Evolutionary conservation across 192 early-diverging fungal genomes (phyloP).

Genomic region (Backusella tarrabulga): DNA sequence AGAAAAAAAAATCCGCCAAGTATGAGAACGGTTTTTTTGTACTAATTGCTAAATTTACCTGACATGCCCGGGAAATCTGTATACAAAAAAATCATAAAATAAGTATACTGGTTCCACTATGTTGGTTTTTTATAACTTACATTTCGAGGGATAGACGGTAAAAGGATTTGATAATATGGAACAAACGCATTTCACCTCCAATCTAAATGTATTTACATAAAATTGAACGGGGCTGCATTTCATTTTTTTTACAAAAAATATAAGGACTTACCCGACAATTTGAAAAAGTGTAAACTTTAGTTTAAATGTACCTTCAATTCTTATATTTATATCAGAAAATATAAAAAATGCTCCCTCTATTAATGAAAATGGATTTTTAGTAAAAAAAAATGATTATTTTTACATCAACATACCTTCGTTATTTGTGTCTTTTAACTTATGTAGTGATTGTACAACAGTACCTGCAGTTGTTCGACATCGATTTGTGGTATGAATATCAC

Average conservation of each 20-base stretch:
- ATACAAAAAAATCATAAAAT: neutral
- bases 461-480: conserved; percentile 71
- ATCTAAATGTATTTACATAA: neutral
- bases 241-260: neutral
- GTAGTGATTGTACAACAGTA: conserved; percentile 85
- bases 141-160: conserved; percentile 3
- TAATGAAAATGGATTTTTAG: no score
- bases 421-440: conserved; percentile 83
- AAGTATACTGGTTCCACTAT: neutral
- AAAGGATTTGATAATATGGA: conserved; percentile 6
- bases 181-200: neutral
- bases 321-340: conserved; percentile 89
- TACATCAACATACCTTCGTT: conserved; percentile 41
- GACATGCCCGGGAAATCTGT: conserved; percentile 14
- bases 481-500: conserved; percentile 5
- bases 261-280: conserved; percentile 62
- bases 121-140: neutral
- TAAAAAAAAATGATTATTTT: no score
- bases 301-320: conserved; percentile 84
- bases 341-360: conserved; percentile 90
- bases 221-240: neutral
- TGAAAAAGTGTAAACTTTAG: conserved; percentile 89
- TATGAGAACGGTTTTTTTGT: neutral
- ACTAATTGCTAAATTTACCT: conserved; percentile 8
- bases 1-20: conserved; percentile 1